Conservation (phyloP, 495 filamentous ascomycete species). For the Aspergillus haitiensis region DNA sequence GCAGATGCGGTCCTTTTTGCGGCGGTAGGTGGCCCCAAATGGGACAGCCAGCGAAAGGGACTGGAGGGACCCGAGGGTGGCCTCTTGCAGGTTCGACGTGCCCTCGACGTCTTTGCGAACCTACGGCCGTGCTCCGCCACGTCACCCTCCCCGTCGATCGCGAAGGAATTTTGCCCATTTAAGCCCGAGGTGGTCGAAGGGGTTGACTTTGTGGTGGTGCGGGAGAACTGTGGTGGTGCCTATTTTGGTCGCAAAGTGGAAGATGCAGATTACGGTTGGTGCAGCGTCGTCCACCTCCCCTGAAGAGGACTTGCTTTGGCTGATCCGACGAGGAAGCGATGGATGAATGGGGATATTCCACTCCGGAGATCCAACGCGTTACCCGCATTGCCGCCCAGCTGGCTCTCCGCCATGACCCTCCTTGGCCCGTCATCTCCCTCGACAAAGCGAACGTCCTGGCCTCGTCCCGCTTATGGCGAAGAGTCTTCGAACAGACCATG, state of each 20-base stretch:
- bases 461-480: slow-evolving; percentile 50
- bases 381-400: slow-evolving; percentile 48
- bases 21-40: slow-evolving; percentile 52
- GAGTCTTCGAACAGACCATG: slow-evolving; percentile 47
- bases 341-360: slow-evolving; percentile 51
- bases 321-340: slow-evolving; percentile 29
- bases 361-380: slow-evolving; percentile 49
- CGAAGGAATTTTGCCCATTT: slow-evolving; percentile 45
- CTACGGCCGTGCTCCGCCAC: slow-evolving; percentile 48
- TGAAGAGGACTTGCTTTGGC: not conserved
- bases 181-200: slow-evolving; percentile 47
- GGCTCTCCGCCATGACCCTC: slow-evolving; percentile 45
- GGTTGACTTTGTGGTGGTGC: slow-evolving; percentile 51
- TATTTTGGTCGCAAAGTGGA: slow-evolving; percentile 55
- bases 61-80: slow-evolving; percentile 49
- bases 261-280: slow-evolving; percentile 42
- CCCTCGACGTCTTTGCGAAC: slow-evolving; percentile 54
- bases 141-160: slow-evolving; percentile 40
- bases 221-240: slow-evolving; percentile 55
- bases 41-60: slow-evolving; percentile 44
- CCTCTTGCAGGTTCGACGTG: slow-evolving; percentile 45
- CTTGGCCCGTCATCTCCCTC: slow-evolving; percentile 45
- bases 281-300: not conserved
- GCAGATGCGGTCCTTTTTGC: slow-evolving; percentile 53
- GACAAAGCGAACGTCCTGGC: slow-evolving; percentile 57